phyloP scores from a whole-genome alignment of 1,284 basidiomycete genomes.

The Pyrrhoderma lamaoense region DNA sequence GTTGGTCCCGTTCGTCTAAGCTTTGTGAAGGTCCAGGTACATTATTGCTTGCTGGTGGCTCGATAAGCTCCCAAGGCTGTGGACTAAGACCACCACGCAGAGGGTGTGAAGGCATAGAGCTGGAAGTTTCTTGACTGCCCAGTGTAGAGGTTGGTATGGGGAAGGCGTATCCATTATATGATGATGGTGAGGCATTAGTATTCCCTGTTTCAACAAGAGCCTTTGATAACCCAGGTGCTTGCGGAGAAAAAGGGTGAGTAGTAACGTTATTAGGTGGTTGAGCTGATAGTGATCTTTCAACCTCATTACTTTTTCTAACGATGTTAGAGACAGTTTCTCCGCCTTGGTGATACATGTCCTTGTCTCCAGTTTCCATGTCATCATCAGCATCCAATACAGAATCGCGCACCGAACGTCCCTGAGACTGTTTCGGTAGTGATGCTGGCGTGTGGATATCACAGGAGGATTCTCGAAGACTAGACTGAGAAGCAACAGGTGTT shows the following conservation, averaged over 20 bases:
- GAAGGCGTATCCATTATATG: not conserved
- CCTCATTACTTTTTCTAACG: too few species aligned
- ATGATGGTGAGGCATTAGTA: not conserved
- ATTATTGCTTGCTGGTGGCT: conserved; percentile 11
- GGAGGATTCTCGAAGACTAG: conserved; percentile 9
- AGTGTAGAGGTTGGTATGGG: not conserved
- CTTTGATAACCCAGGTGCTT: not conserved
- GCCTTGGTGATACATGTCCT: too few species aligned
- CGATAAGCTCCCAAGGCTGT: conserved; percentile 15
- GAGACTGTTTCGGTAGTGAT: too few species aligned
- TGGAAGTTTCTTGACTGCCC: not conserved
- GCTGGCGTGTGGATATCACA: not conserved
- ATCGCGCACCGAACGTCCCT: too few species aligned
- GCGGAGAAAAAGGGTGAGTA: not conserved
- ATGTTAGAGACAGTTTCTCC: too few species aligned
- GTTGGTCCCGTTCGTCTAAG: conserved; percentile 7
- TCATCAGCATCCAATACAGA: too few species aligned
- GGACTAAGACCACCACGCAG: conserved; percentile 6
- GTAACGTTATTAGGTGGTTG: too few species aligned
- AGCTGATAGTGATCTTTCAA: too few species aligned
- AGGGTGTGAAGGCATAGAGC: conserved; percentile 2
- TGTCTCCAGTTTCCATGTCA: too few species aligned
- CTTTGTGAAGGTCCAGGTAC: too few species aligned
- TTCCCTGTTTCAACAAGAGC: not conserved
- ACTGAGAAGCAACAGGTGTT: conserved; percentile 17